Evolutionary conservation across 148 eudicot species (phyloP).

Genomic region (Hydrangea macrophylla): DNA sequence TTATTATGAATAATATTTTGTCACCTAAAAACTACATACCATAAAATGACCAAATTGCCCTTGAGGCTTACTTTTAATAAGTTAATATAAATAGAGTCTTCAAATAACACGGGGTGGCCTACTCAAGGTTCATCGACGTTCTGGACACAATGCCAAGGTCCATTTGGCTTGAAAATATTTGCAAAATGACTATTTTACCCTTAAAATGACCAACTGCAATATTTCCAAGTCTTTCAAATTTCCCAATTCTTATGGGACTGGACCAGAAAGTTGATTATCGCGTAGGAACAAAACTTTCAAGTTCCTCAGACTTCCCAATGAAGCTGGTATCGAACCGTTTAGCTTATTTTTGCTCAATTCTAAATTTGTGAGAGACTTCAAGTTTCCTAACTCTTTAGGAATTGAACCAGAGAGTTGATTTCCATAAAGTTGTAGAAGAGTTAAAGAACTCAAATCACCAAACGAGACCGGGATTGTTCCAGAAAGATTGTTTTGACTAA

Average conservation of each 20-base stretch:
- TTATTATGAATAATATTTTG: too few species aligned
- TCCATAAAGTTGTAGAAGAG: constrained; percentile 14
- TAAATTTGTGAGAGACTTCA: constrained; percentile 18
- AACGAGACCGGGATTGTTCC: constrained; percentile 33
- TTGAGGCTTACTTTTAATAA: too few species aligned
- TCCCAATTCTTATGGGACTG: constrained; percentile 26
- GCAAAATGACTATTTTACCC: too few species aligned
- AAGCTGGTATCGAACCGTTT: constrained; percentile 21
- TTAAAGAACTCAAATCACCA: constrained; percentile 5
- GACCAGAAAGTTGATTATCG: constrained; percentile 17
- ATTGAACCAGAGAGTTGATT: constrained; percentile 27
- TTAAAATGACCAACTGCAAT: constrained; percentile 17
- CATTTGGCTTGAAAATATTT: too few species aligned
- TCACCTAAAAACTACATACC: too few species aligned
- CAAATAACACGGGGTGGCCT: too few species aligned
- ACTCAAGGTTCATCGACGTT: too few species aligned
- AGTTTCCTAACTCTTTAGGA: constrained; percentile 26
- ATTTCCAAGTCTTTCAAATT: constrained; percentile 8
- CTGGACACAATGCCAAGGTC: too few species aligned
- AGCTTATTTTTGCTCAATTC: constrained; percentile 24
- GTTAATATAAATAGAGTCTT: too few species aligned
- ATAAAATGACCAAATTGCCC: too few species aligned
- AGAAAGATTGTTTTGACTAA: constrained; percentile 35
- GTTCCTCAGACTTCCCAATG: constrained; percentile 13
- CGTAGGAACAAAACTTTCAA: constrained; percentile 18